phyloP scores from a whole-genome alignment of 2,329 filamentous ascomycete species.

The Pezicula neosporulosa region DNA sequence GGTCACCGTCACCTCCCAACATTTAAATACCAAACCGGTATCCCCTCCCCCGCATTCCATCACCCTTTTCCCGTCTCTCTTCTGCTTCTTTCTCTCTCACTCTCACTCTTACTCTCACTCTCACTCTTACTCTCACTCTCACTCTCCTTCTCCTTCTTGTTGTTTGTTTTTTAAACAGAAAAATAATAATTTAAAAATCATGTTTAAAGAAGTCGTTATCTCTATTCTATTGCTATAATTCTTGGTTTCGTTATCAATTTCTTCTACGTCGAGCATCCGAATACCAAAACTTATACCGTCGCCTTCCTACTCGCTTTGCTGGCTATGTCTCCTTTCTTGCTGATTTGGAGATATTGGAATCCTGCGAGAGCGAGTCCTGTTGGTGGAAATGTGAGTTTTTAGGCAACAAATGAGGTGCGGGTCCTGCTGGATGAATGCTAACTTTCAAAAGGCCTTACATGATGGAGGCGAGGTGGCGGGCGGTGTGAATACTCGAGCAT shows the following conservation, averaged over 20 bases:
- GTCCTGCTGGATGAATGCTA: not conserved
- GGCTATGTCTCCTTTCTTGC: slow-evolving; percentile 10
- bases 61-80: too few species aligned
- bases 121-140: too few species aligned
- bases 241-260: slow-evolving; percentile 17
- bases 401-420: not conserved
- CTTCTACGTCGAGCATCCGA: slow-evolving; percentile 17
- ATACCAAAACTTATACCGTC: slow-evolving; percentile 16
- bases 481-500: too few species aligned
- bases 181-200: too few species aligned
- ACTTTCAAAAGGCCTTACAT: not conserved
- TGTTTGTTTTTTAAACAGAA: too few species aligned
- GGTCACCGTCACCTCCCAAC: too few species aligned
- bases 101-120: too few species aligned
- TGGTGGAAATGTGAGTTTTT: not conserved
- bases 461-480: too few species aligned
- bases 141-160: too few species aligned
- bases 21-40: too few species aligned
- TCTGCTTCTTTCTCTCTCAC: too few species aligned
- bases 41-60: too few species aligned
- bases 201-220: slow-evolving; percentile 19
- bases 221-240: slow-evolving; percentile 18
- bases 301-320: slow-evolving; percentile 14
- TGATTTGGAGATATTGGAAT: slow-evolving; percentile 6
- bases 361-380: not conserved